Conservation (phyloP, 208 protist genomes). For the Trypanosoma avium region DNA sequence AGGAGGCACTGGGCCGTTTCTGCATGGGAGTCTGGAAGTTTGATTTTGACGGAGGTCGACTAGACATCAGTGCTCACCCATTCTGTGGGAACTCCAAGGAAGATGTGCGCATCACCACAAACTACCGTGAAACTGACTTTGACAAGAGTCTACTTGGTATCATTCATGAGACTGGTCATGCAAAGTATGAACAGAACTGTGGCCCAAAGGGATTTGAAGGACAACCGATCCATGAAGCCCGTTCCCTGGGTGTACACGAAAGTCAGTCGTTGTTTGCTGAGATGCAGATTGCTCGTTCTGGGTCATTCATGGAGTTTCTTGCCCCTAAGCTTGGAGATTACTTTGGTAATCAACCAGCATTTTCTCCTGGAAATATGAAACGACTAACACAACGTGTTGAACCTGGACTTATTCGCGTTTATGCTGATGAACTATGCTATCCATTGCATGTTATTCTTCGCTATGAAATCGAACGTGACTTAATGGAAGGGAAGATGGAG, state of each 20-base stretch:
- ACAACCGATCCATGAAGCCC: conserved; percentile 65
- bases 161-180: conserved; percentile 90
- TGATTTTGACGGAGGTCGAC: conserved; percentile 79
- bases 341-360: conserved; percentile 55
- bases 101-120: conserved; percentile 88
- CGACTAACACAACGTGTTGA: conserved; percentile 47
- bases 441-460: conserved; percentile 88
- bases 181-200: conserved; percentile 88
- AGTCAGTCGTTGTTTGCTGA: conserved; percentile 90
- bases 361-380: conserved; percentile 56
- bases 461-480: conserved; percentile 87
- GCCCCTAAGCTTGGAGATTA: conserved; percentile 39
- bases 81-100: conserved; percentile 82
- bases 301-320: conserved; percentile 60
- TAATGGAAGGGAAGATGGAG: conserved; percentile 83
- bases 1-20: conserved; percentile 55
- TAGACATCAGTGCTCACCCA: conserved; percentile 86
- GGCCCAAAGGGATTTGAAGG: conserved; percentile 57
- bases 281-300: conserved; percentile 61
- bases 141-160: conserved; percentile 58
- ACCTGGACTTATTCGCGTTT: conserved; percentile 77
- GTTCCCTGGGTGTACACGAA: conserved; percentile 87
- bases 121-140: conserved; percentile 65
- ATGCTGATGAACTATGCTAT: conserved; percentile 91
- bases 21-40: conserved; percentile 73